phyloP scores from a whole-genome alignment of 1,139 yeast genomes.

The Hansenula lynferdii region DNA sequence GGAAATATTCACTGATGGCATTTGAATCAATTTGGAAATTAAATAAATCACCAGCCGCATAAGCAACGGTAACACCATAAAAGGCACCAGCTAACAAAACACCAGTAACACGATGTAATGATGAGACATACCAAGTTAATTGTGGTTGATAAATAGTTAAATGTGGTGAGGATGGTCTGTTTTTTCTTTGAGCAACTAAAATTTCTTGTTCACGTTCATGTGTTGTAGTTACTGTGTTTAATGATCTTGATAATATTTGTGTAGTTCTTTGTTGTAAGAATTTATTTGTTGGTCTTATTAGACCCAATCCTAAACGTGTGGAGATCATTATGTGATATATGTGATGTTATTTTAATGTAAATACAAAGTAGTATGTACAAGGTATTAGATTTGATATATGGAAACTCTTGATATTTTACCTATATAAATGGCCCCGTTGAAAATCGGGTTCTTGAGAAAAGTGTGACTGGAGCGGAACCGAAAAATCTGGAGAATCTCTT shows the following conservation, averaged over 20 bases:
- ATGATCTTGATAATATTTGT: slow-evolving; percentile 25
- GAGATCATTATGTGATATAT: background rate
- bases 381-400: no score
- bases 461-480: background rate
- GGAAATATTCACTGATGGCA: slow-evolving; percentile 43
- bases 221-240: slow-evolving; percentile 54
- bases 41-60: slow-evolving; percentile 64
- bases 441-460: background rate
- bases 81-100: slow-evolving; percentile 74
- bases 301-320: slow-evolving; percentile 3
- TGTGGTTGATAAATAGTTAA: slow-evolving; percentile 87
- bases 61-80: slow-evolving; percentile 71
- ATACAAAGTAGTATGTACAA: background rate
- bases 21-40: slow-evolving; percentile 59
- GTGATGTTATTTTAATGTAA: background rate
- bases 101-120: slow-evolving; percentile 86
- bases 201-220: slow-evolving; percentile 62
- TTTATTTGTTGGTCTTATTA: slow-evolving; percentile 2
- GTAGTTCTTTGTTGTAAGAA: background rate
- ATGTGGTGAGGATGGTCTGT: slow-evolving; percentile 92
- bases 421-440: slow-evolving; percentile 1
- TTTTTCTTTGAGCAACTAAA: slow-evolving; percentile 74
- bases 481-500: background rate
- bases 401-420: no score
- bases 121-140: slow-evolving; percentile 75